A percentile compares a stretch with the other conserved stretches of the same genome.
These are phyloP conservation scores for Fraxinus platypoda DNA, from an alignment of 305 asterid genomes.

Conservation along the genomic window DNA sequence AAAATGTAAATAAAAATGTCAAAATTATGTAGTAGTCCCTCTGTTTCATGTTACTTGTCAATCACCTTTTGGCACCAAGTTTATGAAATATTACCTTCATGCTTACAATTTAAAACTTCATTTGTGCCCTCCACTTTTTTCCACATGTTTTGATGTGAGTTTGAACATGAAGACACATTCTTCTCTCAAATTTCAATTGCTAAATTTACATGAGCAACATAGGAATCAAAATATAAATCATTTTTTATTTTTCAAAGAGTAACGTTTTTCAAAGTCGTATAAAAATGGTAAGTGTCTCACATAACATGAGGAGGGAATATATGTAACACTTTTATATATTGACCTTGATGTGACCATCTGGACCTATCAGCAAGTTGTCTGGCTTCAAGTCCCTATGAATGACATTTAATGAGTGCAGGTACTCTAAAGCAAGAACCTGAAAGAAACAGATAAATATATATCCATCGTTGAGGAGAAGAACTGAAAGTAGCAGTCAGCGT, in stretches of 20 bases:
- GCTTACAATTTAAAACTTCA: background rate
- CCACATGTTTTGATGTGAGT: background rate
- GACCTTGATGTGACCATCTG: constrained; percentile 99
- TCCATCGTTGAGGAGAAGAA: constrained; percentile 14
- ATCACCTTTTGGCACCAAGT: background rate
- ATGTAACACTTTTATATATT: constrained; percentile 27
- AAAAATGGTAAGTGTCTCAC: background rate
- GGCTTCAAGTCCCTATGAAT: constrained; percentile 98
- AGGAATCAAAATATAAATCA: background rate
- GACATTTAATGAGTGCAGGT: constrained; percentile 85
- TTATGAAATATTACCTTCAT: background rate
- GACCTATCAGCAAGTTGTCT: constrained; percentile 94
- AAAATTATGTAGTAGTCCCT: background rate
- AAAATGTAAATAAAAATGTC: background rate
- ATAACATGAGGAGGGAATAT: constrained; percentile 19
- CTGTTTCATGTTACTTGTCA: background rate
- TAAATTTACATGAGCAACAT: background rate
- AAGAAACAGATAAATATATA: constrained; percentile 24
- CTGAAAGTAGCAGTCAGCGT: constrained; percentile 24
- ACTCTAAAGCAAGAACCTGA: constrained; percentile 98
- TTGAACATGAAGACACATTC: background rate
- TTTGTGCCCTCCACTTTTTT: background rate
- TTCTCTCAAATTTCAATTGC: background rate
- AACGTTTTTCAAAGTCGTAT: background rate
- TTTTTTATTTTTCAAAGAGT: background rate